Conservation (phyloP, 805 yeast species). For the Pichia eremophila region DNA sequence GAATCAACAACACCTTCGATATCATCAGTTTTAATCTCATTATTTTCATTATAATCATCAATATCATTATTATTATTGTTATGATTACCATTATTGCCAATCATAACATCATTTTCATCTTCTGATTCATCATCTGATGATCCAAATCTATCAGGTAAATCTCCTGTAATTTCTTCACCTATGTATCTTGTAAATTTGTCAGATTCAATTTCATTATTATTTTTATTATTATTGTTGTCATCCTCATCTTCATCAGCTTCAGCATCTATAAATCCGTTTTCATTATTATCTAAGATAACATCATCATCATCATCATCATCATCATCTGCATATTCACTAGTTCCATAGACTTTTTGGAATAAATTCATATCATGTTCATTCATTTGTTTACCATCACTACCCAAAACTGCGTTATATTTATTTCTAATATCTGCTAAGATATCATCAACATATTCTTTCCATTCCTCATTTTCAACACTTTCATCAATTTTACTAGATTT, state of each 20-base stretch:
- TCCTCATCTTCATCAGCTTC: conserved; percentile 15
- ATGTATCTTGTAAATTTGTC: conserved; percentile 65
- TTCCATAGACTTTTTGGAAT: conserved; percentile 21
- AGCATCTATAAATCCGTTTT: conserved; percentile 15
- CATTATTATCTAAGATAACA: conserved; percentile 10
- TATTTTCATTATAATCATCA: background rate
- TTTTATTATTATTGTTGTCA: conserved; percentile 16
- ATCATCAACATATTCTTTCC: conserved; percentile 60
- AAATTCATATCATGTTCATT: conserved; percentile 28
- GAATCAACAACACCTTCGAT: conserved; percentile 15
- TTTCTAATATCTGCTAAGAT: conserved; percentile 83
- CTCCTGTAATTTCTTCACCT: conserved; percentile 62
- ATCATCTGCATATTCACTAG: conserved; percentile 19
- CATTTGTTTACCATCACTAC: conserved; percentile 35
- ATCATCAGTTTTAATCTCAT: background rate
- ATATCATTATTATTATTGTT: background rate
- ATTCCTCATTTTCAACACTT: conserved; percentile 20
- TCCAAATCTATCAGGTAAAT: conserved; percentile 38
- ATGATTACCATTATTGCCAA: background rate
- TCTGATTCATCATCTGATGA: conserved; percentile 51
- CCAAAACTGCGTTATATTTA: conserved; percentile 87
- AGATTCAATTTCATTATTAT: conserved; percentile 19
- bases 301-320: conserved; percentile 15
- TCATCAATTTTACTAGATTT: conserved; percentile 45
- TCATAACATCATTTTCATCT: conserved; percentile 30